These are phyloP conservation scores for Geoglossum cookeanum DNA, from an alignment of 2,329 filamentous ascomycete species.

Conservation along the genomic window DNA sequence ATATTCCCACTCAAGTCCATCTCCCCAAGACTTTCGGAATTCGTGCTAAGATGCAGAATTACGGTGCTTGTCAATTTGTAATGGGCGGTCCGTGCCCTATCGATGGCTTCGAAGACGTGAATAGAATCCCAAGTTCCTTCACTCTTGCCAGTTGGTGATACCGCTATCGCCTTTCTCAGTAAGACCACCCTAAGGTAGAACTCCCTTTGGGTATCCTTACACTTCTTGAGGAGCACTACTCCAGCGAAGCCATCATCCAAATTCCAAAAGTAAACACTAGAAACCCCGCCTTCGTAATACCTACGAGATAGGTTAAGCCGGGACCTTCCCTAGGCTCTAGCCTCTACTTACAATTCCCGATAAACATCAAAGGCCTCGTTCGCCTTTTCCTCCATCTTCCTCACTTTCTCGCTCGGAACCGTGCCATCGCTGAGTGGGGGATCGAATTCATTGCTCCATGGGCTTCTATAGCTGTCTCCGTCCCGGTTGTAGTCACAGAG, in stretches of 20 bases:
- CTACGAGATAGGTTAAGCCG: conserved; percentile 13
- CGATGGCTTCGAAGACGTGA: conserved; percentile 92
- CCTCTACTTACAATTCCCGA: conserved; percentile 48
- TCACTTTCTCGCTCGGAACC: conserved; percentile 72
- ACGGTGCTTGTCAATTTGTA: conserved; percentile 98
- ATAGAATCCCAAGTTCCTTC: conserved; percentile 93
- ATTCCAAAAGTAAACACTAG: conserved; percentile 96
- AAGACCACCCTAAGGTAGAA: neutral
- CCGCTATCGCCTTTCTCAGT: conserved; percentile 29
- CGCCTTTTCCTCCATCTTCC: conserved; percentile 82
- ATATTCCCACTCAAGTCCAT: conserved; percentile 94
- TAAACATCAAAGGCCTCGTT: conserved; percentile 97
- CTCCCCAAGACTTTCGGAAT: conserved; percentile 49
- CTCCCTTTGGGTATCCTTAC: conserved; percentile 27
- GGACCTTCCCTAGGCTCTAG: neutral
- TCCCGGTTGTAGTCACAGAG: conserved; percentile 99
- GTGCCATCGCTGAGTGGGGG: conserved; percentile 73
- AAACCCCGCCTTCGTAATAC: conserved; percentile 92
- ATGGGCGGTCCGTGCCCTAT: conserved; percentile 77
- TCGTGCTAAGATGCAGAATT: conserved; percentile 67
- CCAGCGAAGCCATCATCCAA: conserved; percentile 95
- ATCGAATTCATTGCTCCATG: conserved; percentile 99
- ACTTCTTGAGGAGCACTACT: conserved; percentile 88
- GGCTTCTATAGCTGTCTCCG: conserved; percentile 89
- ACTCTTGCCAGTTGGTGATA: conserved; percentile 42